Evolutionary conservation across 768 basidiomycete species (phyloP), one percentile per base, ranked within the genome.

Genomic region (Plicaturopsis crispa): DNA sequence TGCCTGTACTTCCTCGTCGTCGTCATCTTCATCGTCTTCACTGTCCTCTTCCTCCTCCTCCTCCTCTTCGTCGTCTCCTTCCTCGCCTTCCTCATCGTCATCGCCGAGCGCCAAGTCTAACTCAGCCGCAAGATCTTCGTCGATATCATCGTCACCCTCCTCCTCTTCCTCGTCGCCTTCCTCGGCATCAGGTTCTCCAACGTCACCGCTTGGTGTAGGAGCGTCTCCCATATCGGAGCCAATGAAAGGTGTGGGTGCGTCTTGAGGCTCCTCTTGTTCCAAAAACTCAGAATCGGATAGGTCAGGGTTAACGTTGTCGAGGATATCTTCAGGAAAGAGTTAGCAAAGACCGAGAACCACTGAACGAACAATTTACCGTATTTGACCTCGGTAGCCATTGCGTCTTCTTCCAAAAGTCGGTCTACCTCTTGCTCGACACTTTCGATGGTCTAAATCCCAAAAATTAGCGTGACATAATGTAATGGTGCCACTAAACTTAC

Each of bases 391-490:
- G 70, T 55, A 2, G 91, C 87, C 28, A 78, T 53, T 2, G 80
- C 71, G 56, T 94, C 91, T 48, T 84, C 80, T 41, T 84, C 83
- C 14, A 94, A 61, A 14, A 96, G 59, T 39, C 89, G 69, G 55
- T 94, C 92, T 6, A 96, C 91, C 52, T 91, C 89, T 57, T 89
- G 78, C 57, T 96, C 91, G 5, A 93, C 90, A 24, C 83, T 91
- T 63, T 96, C 91, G 47, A 96, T 96, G 4, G 88, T 89, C 88
- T 91, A 46, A 1, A 28, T 13, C 24, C 10, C 14, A 38, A 18
- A 31, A 5, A 34, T 43, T 39, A 40, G 23, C 14, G 20, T 13
- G 22, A 18, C 16, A 20, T 12, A 31, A 35, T 12, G 26, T 2
- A 20, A 18, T 17, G 2, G n/a, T 12, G 11, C 31, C 3, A 7